phyloP scores from a whole-genome alignment of 257 asterid species.

The Perilla frutescens region DNA sequence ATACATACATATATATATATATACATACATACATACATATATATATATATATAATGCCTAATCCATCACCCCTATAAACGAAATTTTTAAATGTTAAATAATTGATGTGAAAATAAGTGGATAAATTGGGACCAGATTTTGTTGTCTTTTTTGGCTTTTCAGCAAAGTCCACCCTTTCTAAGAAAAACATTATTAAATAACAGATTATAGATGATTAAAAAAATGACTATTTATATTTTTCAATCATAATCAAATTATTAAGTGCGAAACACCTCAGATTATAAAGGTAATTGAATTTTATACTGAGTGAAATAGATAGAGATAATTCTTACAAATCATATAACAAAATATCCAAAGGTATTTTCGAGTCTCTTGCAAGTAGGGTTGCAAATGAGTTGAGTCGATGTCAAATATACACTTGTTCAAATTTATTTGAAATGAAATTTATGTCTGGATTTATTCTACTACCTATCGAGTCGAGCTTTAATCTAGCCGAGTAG shows the following conservation, averaged over 20 bases:
- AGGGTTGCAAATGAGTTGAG: too few species aligned
- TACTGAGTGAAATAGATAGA: background rate
- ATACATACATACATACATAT: too few species aligned
- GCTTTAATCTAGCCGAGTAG: too few species aligned
- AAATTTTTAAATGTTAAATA: background rate
- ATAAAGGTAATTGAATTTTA: too few species aligned
- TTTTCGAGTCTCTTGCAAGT: too few species aligned
- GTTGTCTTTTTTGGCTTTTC: constrained; percentile 21
- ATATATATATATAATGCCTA: background rate
- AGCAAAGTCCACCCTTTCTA: background rate
- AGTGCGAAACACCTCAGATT: constrained; percentile 30
- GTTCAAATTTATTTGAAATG: too few species aligned
- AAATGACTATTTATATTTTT: background rate
- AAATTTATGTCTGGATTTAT: too few species aligned
- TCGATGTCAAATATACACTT: too few species aligned
- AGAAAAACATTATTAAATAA: background rate
- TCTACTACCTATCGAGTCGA: too few species aligned
- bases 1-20: too few species aligned
- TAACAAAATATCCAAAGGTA: too few species aligned
- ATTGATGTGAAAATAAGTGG: constrained; percentile 28
- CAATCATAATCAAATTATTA: constrained; percentile 22
- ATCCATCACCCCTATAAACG: background rate
- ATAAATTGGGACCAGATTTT: constrained; percentile 29
- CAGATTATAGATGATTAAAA: background rate
- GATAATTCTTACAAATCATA: too few species aligned